phyloP scores from a whole-genome alignment of 2,329 filamentous ascomycete genomes.

The Clonostachys chloroleuca region DNA sequence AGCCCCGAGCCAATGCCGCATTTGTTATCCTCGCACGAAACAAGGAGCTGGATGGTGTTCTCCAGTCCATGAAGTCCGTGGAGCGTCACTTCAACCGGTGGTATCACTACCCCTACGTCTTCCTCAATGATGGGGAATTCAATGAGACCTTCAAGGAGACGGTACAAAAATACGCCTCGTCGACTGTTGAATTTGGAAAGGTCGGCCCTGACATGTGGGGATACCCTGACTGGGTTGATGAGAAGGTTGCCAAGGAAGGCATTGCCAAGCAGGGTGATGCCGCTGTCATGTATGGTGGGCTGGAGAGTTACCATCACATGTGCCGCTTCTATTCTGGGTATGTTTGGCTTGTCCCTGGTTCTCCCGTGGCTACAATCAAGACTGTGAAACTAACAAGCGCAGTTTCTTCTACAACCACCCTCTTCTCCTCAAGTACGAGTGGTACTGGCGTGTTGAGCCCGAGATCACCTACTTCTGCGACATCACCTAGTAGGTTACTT shows the following conservation, averaged over 20 bases:
- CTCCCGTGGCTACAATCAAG: neutral
- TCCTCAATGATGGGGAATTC: conserved; percentile 96
- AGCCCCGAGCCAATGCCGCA: conserved; percentile 84
- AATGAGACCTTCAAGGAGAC: conserved; percentile 89
- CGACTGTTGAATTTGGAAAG: conserved; percentile 85
- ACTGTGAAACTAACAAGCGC: conserved; percentile 11
- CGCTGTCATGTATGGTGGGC: conserved; percentile 98
- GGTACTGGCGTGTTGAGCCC: conserved; percentile 99
- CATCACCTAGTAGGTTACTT: conserved; percentile 76
- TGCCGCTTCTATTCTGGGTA: conserved; percentile 98
- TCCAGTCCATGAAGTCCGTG: conserved; percentile 96
- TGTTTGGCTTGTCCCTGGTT: conserved; percentile 17
- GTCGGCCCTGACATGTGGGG: conserved; percentile 92
- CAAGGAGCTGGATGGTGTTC: conserved; percentile 91
- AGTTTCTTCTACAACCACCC: conserved; percentile 97
- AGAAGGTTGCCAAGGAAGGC: conserved; percentile 89
- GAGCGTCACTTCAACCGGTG: conserved; percentile 98
- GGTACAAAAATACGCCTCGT: conserved; percentile 85
- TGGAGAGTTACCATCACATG: conserved; percentile 99
- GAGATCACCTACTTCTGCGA: conserved; percentile 99
- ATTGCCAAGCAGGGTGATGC: conserved; percentile 95
- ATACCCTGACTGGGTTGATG: conserved; percentile 93
- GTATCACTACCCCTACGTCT: conserved; percentile 98
- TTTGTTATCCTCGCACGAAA: conserved; percentile 95
- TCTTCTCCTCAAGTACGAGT: conserved; percentile 92